Evolutionary conservation across 2,329 filamentous ascomycete species (phyloP), one percentile per base, ranked within the genome.

Genomic region (Aaosphaeria pasadenensis): DNA sequence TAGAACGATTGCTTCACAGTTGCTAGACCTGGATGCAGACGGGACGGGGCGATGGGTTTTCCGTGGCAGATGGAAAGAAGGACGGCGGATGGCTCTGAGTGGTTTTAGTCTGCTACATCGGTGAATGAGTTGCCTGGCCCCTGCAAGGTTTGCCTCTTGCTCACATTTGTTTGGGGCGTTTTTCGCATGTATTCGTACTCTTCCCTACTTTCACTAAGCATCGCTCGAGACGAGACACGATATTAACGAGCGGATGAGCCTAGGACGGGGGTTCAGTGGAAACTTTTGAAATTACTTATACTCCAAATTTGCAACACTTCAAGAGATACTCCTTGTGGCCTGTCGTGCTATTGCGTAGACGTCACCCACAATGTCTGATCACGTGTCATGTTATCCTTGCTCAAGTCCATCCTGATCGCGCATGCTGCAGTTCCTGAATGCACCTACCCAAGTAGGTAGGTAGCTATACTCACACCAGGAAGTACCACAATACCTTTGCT

Each of bases 161-260:
- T 47, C 46, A 48, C 45, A 30, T 47, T 53, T 39, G 17, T 24
- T 46, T 43, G 35, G 43, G 50, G 55, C 49, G 49, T 60, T 62
- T 24, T 54, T 60, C 57, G 60, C 63, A 62, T 67, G 66, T 67
- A 66, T 62, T 64, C 58, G 54, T 67, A 67, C 51, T 47, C 57
- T 65, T 66, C 59, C 49, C 62, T 67, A 67, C 66, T 66, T 57
- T 69, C 66, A 66, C 66, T 69, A 64, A 69, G 58, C 53, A 53
- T 60, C 45, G 55, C 56, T 63, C 58, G 44, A 43, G 41, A 52
- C 54, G 47, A 52, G 50, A 53, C 17, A 24, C 17, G 17, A 24
- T 24, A 24, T 24, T 24, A 24, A 24, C 17, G 17, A 24, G 17
- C 17, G 17, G 17, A 24, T 24, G 17, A 24, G 43, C 46, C 39